Percentiles rank a stretch among this genome's conserved stretches.
These are phyloP conservation scores for Carpinus viminea DNA, from an alignment of 306 rosid genomes.

Conservation along the genomic window DNA sequence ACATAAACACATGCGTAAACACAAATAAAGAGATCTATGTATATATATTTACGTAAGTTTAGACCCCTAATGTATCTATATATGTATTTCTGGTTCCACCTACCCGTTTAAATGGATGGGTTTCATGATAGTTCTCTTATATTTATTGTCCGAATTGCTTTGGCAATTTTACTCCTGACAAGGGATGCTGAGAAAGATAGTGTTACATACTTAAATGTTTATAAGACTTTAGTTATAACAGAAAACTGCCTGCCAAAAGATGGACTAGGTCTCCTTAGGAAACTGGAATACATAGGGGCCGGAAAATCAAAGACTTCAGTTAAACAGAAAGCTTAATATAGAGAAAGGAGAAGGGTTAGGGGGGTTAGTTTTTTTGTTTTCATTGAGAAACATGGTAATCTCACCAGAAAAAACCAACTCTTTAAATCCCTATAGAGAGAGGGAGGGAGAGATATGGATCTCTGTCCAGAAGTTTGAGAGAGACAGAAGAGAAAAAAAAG, in stretches of 20 bases:
- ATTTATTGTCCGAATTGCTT: no score
- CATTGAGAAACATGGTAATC: neutral
- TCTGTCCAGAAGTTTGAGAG: neutral
- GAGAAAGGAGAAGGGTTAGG: neutral
- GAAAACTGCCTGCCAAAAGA: neutral
- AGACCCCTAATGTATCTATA: no score
- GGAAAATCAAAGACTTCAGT: neutral
- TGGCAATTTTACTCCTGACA: no score
- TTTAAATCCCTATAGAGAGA: neutral
- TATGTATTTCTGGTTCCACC: no score
- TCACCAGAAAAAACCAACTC: conserved; percentile 7
- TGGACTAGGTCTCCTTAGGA: conserved; percentile 4
- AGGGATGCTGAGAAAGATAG: no score
- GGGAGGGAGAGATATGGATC: neutral
- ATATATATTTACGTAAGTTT: no score
- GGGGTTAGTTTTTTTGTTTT: neutral
- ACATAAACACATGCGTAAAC: no score
- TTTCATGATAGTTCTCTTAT: no score
- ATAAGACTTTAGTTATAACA: no score
- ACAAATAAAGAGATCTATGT: no score
- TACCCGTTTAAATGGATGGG: no score
- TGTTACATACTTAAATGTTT: no score
- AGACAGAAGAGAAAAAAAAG: neutral
- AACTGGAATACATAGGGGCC: neutral
- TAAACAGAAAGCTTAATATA: neutral